These are phyloP conservation scores for Chaetoceros muelleri DNA, from an alignment of 108 stramenopile species.

Conservation along the genomic window DNA sequence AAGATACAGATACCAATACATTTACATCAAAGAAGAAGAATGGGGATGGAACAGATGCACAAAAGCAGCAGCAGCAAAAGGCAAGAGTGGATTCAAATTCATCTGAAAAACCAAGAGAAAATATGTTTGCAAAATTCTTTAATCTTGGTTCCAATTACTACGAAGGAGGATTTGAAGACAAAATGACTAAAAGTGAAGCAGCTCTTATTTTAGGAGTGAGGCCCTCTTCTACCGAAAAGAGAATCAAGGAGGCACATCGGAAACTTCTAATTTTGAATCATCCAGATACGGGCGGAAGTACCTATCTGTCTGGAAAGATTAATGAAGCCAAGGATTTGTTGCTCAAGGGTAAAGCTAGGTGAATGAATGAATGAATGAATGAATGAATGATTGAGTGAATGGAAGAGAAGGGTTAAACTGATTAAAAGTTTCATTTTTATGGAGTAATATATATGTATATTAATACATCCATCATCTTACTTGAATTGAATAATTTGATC, in stretches of 20 bases:
- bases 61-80: constrained; percentile 3
- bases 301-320: constrained; percentile 91
- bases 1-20: constrained; percentile 6
- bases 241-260: constrained; percentile 96
- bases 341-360: constrained; percentile 60
- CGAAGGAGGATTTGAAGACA: constrained; percentile 97
- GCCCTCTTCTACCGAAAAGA: constrained; percentile 74
- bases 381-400: background rate
- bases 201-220: constrained; percentile 96
- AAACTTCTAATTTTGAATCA: constrained; percentile 94
- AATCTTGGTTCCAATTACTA: constrained; percentile 79
- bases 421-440: no score
- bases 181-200: constrained; percentile 95
- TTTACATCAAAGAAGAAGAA: constrained; percentile 11
- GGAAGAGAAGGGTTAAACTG: no score
- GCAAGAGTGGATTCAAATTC: constrained; percentile 5
- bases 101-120: constrained; percentile 41
- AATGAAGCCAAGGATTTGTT: constrained; percentile 99
- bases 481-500: no score
- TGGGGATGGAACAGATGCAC: constrained; percentile 4
- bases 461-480: no score
- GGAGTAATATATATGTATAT: no score
- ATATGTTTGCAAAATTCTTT: constrained; percentile 76
- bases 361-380: background rate
- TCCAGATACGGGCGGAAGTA: constrained; percentile 97